Conservation (phyloP, 164 flowering plant species). For the Brasenia schreberi region DNA sequence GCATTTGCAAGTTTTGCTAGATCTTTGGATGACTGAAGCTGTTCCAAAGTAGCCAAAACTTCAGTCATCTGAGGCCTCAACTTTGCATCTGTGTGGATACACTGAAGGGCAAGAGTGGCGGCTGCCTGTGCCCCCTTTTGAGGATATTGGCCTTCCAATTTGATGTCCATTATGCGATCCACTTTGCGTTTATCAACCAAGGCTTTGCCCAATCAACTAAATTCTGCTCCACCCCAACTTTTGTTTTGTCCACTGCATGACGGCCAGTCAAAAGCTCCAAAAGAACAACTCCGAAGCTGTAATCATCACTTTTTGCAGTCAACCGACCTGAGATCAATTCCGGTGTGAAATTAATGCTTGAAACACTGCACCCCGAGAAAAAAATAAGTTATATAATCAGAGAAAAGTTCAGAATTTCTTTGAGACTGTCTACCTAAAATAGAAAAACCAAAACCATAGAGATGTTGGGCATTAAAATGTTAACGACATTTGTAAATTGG, state of each 20-base stretch:
- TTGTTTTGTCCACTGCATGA: constrained; percentile 35
- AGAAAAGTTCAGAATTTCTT: not conserved
- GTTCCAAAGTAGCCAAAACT: constrained; percentile 48
- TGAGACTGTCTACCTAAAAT: not conserved
- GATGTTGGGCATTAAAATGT: not conserved
- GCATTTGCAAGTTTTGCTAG: constrained; percentile 17
- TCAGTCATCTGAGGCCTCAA: constrained; percentile 56
- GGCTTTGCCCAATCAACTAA: constrained; percentile 54
- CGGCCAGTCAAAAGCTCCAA: constrained; percentile 56
- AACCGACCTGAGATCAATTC: constrained; percentile 33
- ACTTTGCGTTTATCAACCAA: constrained; percentile 19
- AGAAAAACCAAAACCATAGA: not conserved
- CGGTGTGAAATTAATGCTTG: not conserved
- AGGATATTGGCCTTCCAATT: constrained; percentile 51
- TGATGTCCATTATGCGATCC: constrained; percentile 52
- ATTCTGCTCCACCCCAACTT: constrained; percentile 30
- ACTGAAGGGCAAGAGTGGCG: constrained; percentile 50
- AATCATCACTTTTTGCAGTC: constrained; percentile 41
- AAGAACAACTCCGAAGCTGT: constrained; percentile 64
- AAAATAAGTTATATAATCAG: not conserved
- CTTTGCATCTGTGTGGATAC: constrained; percentile 45
- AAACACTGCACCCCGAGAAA: not conserved
- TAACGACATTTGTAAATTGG: not conserved
- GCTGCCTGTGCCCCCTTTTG: constrained; percentile 55
- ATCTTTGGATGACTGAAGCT: constrained; percentile 32